Conservation (phyloP, 345 rosid genomes). For the Eucalyptus leucophloia region DNA sequence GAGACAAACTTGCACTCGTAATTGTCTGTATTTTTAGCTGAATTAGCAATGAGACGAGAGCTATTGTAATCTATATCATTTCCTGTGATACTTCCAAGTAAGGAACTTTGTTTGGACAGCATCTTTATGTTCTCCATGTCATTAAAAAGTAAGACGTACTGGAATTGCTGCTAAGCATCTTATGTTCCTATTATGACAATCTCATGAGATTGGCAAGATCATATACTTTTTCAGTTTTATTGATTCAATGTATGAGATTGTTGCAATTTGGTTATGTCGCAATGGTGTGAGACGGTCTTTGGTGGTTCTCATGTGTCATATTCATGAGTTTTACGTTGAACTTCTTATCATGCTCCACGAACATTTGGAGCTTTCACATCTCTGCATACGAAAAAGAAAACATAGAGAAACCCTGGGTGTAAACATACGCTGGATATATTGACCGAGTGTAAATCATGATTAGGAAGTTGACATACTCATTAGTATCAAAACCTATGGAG, state of each 20-base stretch:
- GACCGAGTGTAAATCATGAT: not conserved
- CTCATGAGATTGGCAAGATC: not conserved
- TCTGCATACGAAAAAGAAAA: not conserved
- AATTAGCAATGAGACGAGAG: not conserved
- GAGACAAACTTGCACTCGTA: not conserved
- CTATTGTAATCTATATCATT: not conserved
- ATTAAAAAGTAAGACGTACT: not conserved
- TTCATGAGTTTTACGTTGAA: not conserved
- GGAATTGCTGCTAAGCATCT: not conserved
- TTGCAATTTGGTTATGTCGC: not conserved
- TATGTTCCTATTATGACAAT: not conserved
- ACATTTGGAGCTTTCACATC: not conserved
- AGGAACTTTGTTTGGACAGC: not conserved
- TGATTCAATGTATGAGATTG: not conserved
- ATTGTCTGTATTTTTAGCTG: not conserved
- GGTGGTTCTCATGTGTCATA: not conserved
- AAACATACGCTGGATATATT: not conserved
- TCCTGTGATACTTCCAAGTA: not conserved
- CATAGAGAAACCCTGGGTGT: not conserved
- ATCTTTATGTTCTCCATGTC: not conserved
- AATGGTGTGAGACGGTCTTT: not conserved
- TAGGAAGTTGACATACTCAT: not conserved
- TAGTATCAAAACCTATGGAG: not conserved
- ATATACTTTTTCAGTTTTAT: not conserved
- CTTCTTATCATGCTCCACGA: not conserved